phyloP scores from a whole-genome alignment of 78 protist genomes.

The Ministeria vibrans region DNA sequence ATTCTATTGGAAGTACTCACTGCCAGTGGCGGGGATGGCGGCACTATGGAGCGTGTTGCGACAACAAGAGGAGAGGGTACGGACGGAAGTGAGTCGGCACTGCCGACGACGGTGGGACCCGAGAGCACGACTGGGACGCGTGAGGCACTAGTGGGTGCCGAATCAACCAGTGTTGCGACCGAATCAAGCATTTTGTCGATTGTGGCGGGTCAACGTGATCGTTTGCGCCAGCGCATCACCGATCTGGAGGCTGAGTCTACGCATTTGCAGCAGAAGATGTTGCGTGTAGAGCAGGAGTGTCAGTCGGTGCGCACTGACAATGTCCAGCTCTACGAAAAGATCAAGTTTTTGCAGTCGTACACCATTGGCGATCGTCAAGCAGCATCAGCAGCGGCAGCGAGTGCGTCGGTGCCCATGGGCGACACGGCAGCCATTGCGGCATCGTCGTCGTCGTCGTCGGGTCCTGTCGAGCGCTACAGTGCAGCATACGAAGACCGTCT shows the following conservation, averaged over 20 bases:
- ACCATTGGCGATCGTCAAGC: neutral
- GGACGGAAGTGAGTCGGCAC: no score
- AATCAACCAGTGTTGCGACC: neutral
- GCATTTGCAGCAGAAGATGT: constrained; percentile 22
- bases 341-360: constrained; percentile 68
- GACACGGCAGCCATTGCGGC: no score
- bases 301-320: constrained; percentile 49
- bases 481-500: constrained; percentile 59
- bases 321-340: constrained; percentile 67
- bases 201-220: constrained; percentile 63
- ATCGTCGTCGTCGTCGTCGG: no score
- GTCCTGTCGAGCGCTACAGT: constrained; percentile 29
- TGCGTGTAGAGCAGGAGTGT: constrained; percentile 23
- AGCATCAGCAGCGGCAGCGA: neutral
- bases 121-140: no score
- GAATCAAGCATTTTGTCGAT: constrained; percentile 28
- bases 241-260: constrained; percentile 42
- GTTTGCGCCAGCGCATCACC: constrained; percentile 37
- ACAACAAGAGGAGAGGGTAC: no score
- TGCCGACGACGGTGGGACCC: no score
- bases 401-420: neutral
- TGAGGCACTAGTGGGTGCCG: no score
- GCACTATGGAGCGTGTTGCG: no score
- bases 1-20: no score
- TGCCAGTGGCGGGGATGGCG: no score